Evolutionary conservation across 2,329 filamentous ascomycete species (phyloP).

Genomic region (Tolypocladium nubicola): DNA sequence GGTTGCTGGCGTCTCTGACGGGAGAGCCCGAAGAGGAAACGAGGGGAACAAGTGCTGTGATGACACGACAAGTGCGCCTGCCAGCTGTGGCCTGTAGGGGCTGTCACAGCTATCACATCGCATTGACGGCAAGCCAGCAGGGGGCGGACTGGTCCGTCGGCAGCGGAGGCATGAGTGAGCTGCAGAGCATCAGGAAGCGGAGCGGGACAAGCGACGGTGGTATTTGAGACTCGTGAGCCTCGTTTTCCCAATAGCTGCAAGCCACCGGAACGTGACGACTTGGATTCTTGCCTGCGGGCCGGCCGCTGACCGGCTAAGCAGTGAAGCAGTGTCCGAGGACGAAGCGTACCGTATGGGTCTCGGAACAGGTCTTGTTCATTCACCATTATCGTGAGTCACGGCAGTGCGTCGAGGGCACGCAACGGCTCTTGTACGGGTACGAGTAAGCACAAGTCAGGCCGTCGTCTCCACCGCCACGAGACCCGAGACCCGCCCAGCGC

Average conservation of each 20-base stretch:
- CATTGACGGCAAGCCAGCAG: background rate
- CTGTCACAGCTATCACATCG: background rate
- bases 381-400: background rate
- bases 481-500: background rate
- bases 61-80: background rate
- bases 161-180: background rate
- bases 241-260: background rate
- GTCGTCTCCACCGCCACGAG: background rate
- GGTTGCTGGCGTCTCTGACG: background rate
- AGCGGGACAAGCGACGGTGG: background rate
- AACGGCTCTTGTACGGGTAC: background rate
- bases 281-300: background rate
- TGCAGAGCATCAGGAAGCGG: background rate
- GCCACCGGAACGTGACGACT: background rate
- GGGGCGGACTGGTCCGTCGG: background rate
- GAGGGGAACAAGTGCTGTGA: background rate
- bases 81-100: background rate
- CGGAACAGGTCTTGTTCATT: background rate
- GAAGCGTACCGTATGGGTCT: background rate
- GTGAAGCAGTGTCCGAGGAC: background rate
- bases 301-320: background rate
- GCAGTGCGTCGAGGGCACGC: background rate
- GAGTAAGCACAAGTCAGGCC: background rate
- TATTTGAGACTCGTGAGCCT: background rate
- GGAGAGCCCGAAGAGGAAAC: background rate